Percentiles rank a stretch among this genome's conserved stretches.
phyloP scores from a whole-genome alignment of 768 basidiomycete genomes.

The Obba rivulosa region DNA sequence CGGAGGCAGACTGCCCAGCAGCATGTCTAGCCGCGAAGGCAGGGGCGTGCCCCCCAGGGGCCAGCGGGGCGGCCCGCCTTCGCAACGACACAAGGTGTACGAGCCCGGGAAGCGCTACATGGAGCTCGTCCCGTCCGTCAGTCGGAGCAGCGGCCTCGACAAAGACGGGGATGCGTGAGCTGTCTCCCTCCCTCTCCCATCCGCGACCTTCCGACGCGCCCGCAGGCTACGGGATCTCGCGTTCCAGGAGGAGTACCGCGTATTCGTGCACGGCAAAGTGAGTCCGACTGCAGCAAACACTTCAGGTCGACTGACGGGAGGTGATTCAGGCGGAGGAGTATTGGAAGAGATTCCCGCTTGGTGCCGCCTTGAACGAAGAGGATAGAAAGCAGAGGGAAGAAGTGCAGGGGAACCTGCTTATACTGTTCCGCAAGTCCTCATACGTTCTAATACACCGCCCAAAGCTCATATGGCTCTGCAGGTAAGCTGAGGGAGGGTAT shows the following conservation, averaged over 20 bases:
- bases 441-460: neutral
- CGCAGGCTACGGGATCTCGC: constrained; percentile 53
- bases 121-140: constrained; percentile 67
- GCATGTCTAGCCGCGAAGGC: too few species aligned
- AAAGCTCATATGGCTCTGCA: constrained; percentile 20
- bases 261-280: constrained; percentile 64
- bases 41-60: too few species aligned
- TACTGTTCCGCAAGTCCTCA: constrained; percentile 57
- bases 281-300: neutral
- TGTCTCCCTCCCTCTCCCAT: neutral
- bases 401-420: constrained; percentile 62
- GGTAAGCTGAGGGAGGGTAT: constrained; percentile 78
- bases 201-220: neutral
- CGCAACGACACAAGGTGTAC: constrained; percentile 10
- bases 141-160: constrained; percentile 71
- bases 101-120: constrained; percentile 35
- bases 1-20: too few species aligned
- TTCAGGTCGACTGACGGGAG: neutral
- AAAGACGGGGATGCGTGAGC: constrained; percentile 73
- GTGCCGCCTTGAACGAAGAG: constrained; percentile 1
- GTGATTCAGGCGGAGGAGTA: constrained; percentile 42
- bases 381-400: constrained; percentile 34
- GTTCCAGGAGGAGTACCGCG: constrained; percentile 63
- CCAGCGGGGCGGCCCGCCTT: too few species aligned
- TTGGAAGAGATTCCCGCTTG: constrained; percentile 33